phyloP scores from a whole-genome alignment of 164 flowering plant genomes.

The Dillenia suffruticosa region DNA sequence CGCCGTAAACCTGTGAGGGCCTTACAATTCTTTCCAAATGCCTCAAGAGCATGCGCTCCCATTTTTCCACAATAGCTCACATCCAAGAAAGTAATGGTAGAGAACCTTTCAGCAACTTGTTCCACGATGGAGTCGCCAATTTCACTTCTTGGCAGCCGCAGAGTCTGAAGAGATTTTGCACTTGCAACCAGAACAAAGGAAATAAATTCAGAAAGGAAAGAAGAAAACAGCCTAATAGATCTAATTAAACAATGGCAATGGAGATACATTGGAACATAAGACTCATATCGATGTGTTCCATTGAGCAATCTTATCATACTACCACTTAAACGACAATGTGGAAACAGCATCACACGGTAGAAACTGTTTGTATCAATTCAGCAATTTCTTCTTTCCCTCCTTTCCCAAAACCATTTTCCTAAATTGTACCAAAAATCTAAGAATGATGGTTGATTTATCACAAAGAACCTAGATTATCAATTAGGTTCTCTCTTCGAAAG shows the following conservation, averaged over 20 bases:
- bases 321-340: too few relatives aligned
- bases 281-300: background rate
- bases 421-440: too few relatives aligned
- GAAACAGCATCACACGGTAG: too few relatives aligned
- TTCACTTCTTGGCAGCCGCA: constrained; percentile 54
- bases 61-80: constrained; percentile 54
- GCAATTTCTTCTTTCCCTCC: too few relatives aligned
- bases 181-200: constrained; percentile 27
- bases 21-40: constrained; percentile 66
- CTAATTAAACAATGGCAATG: background rate
- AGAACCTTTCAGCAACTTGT: constrained; percentile 40
- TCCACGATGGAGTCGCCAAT: constrained; percentile 52
- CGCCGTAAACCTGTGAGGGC: constrained; percentile 40
- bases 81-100: constrained; percentile 48
- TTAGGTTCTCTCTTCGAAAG: too few relatives aligned
- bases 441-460: too few relatives aligned
- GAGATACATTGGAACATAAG: background rate
- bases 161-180: constrained; percentile 52
- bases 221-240: background rate
- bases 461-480: too few relatives aligned
- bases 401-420: too few relatives aligned
- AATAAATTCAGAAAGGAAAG: background rate
- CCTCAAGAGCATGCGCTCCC: constrained; percentile 40
- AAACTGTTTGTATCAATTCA: too few relatives aligned
- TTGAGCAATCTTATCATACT: too few relatives aligned